Base-by-base conservation (phyloP, 208 protist species). In the Leptomonas seymouri region DNA sequence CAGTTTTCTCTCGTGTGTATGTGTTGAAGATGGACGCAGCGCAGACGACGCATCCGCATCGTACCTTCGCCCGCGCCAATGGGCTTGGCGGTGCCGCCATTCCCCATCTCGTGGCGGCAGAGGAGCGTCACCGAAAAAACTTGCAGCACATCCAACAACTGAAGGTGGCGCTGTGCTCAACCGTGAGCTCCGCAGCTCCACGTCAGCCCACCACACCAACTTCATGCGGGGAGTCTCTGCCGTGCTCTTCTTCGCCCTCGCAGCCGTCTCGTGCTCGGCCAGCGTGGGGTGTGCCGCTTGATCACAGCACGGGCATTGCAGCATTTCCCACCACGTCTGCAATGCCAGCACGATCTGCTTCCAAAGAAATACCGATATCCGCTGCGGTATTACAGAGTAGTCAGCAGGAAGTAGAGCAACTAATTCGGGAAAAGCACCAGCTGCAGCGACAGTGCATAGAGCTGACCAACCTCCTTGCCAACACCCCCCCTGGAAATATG, bases 81-180 rank as follows among this genome's bases (percentile, higher is more conserved):
- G 67, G 67, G 42, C 42, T 51, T 42, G 58, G 23, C 54, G 67
- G 56, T 1, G 28, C 49, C 8, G 39, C 67, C 4, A 49, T 66
- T 34, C 67, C 58, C 14, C 56, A 46, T 28, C 45, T 73, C 8
- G 67, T 66, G 58, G 67, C 67, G 20, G 49, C 67, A 2, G 49
- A 66, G 57, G 67, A 73, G 46, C 67, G 67, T 15, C 49, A 73
- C 39, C 56, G 58, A 27, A 65, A 73, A 39, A 73, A 73, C 49
- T 20, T 73, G 46, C 58, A 73, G 30, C 46, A 73, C 3, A 65
- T 73, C 41, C 67, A 45, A 12, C 58, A 66, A 16, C 49, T 73
- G 58, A 73, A 73, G 44, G 34, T 36, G 41, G 48, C 67, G n/a
- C 58, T 73, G 27, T 73, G 67, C 58, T 73, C 67, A 21, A 73